Conservation (phyloP, 495 filamentous ascomycete genomes). For the Tetracladium marchalianum region DNA sequence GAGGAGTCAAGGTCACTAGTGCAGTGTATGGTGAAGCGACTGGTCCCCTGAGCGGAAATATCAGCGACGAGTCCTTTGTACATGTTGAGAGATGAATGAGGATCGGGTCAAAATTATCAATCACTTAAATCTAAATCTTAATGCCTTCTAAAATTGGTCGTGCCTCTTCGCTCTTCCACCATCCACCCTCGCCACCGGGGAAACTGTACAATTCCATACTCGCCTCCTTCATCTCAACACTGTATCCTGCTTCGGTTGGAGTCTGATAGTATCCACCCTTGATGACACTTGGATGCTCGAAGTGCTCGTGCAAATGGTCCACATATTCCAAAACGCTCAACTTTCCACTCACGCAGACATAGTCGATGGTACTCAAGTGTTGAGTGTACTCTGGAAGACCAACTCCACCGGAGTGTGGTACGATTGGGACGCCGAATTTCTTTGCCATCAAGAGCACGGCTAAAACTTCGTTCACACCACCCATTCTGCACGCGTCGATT, state of each 20-base stretch:
- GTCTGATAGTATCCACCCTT: slow-evolving; percentile 84
- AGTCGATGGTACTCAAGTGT: slow-evolving; percentile 89
- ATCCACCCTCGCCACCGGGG: slow-evolving; percentile 69
- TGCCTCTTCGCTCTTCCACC: slow-evolving; percentile 70
- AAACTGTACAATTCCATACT: slow-evolving; percentile 74
- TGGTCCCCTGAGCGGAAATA: slow-evolving; percentile 2
- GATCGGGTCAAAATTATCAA: no score
- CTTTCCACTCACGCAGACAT: slow-evolving; percentile 78
- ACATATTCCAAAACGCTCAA: slow-evolving; percentile 81
- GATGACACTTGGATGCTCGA: slow-evolving; percentile 69
- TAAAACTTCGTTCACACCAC: slow-evolving; percentile 86
- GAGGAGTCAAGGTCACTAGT: slow-evolving; percentile 14
- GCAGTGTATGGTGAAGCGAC: slow-evolving; percentile 2
- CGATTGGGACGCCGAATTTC: slow-evolving; percentile 76
- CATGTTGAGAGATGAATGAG: slow-evolving; percentile 6
- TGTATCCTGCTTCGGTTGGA: slow-evolving; percentile 73
- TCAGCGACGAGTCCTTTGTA: slow-evolving; percentile 18
- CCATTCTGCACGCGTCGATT: slow-evolving; percentile 84
- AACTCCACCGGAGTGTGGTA: slow-evolving; percentile 84
- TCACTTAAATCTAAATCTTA: slow-evolving; percentile 28
- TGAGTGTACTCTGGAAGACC: slow-evolving; percentile 92
- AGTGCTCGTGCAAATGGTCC: slow-evolving; percentile 91
- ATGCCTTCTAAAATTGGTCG: slow-evolving; percentile 51
- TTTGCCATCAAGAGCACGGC: slow-evolving; percentile 85
- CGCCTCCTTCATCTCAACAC: slow-evolving; percentile 83